Conservation (phyloP, 208 protist genomes). For the Crithidia acanthocephali region DNA sequence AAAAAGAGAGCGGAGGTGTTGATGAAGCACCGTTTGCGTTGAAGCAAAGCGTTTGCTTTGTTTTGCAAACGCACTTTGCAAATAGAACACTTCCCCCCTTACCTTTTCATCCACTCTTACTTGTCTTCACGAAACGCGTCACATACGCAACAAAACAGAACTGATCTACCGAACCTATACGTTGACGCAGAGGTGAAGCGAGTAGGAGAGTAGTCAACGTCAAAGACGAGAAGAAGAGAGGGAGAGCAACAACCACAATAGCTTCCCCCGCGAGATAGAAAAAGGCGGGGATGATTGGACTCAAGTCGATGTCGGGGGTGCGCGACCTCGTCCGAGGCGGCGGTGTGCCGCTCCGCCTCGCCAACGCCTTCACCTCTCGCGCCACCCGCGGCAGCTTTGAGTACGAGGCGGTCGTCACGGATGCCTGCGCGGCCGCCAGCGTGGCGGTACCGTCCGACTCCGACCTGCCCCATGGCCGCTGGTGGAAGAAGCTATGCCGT, state of each 20-base stretch:
- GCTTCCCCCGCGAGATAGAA: not conserved
- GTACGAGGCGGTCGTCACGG: constrained; percentile 61
- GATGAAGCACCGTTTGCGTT: not conserved
- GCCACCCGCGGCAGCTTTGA: constrained; percentile 52
- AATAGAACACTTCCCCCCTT: no score
- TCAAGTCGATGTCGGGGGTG: constrained; percentile 87
- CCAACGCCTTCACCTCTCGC: constrained; percentile 47
- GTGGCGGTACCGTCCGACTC: constrained; percentile 52
- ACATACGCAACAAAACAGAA: not conserved
- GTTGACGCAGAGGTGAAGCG: not conserved
- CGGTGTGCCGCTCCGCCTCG: constrained; percentile 36
- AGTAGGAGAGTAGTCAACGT: no score
- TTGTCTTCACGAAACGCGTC: no score
- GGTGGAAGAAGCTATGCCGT: constrained; percentile 87
- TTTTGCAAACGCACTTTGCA: no score
- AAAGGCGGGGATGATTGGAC: constrained; percentile 50
- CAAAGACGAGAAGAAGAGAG: no score
- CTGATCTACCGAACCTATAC: not conserved
- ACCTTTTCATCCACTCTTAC: not conserved
- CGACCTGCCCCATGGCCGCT: constrained; percentile 60
- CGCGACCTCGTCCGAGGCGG: constrained; percentile 67
- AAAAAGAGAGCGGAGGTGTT: not conserved
- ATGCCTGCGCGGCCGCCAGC: constrained; percentile 58
- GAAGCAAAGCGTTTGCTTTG: not conserved
- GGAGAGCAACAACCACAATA: no score